These are phyloP conservation scores for Fonsecaea monophora DNA, from an alignment of 2,329 filamentous ascomycete species.

Conservation along the genomic window DNA sequence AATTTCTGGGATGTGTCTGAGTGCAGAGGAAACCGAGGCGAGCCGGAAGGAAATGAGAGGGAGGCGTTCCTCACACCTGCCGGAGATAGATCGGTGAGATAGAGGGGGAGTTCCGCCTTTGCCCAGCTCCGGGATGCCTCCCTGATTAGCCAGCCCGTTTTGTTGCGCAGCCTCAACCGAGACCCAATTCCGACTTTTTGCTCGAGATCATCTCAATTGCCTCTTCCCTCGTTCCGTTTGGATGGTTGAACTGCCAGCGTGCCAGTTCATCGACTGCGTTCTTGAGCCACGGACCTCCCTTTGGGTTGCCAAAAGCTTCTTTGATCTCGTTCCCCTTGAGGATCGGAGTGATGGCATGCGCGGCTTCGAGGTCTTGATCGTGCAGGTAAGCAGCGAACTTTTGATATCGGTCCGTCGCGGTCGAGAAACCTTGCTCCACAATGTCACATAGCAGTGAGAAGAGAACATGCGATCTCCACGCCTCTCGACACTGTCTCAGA, in stretches of 20 bases:
- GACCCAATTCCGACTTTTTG: conserved; percentile 61
- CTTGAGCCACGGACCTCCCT: conserved; percentile 84
- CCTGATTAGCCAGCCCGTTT: neutral
- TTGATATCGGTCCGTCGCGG: conserved; percentile 52
- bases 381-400: conserved; percentile 61
- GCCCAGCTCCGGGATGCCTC: neutral
- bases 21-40: no score
- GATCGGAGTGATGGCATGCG: conserved; percentile 59
- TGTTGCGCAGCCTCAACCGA: conserved; percentile 21
- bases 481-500: conserved; percentile 36
- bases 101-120: neutral
- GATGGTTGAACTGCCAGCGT: conserved; percentile 85
- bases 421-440: conserved; percentile 27
- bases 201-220: conserved; percentile 58
- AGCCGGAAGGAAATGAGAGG: no score
- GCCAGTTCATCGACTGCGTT: conserved; percentile 79
- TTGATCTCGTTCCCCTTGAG: conserved; percentile 79
- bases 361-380: conserved; percentile 59
- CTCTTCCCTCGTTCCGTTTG: conserved; percentile 40
- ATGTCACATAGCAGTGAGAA: conserved; percentile 36
- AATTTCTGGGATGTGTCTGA: no score
- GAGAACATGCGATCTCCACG: conserved; percentile 38
- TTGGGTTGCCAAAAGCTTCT: conserved; percentile 67
- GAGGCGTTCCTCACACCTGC: no score
- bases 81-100: no score